A percentile compares a stretch with the other conserved stretches of the same genome.
phyloP scores from a whole-genome alignment of 768 basidiomycete genomes.

The Cantharellus anzutake region DNA sequence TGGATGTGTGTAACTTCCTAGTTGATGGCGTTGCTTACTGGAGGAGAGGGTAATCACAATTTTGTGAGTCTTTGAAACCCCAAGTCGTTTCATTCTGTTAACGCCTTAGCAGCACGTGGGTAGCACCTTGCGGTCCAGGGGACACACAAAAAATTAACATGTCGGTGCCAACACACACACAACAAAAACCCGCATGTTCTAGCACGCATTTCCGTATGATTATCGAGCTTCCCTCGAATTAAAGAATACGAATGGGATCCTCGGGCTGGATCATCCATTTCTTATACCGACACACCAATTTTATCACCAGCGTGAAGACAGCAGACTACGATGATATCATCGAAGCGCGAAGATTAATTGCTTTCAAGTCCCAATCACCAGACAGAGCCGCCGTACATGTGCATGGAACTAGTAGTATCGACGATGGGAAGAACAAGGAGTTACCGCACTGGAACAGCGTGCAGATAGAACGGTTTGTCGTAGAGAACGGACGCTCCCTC shows the following conservation, averaged over 20 bases:
- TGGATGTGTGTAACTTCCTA: not conserved
- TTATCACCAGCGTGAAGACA: not conserved
- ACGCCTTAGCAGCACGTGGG: not conserved
- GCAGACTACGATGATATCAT: not conserved
- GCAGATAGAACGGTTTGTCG: not conserved
- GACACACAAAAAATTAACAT: not conserved
- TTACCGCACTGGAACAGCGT: not conserved
- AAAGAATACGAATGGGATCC: slow-evolving; percentile 2
- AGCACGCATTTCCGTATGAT: slow-evolving; percentile 7
- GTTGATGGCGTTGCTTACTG: slow-evolving; percentile 1
- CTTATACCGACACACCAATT: slow-evolving; percentile 1
- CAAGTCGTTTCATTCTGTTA: too few species aligned
- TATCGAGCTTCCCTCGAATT: not conserved
- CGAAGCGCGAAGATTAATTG: not conserved
- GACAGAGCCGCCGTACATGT: not conserved
- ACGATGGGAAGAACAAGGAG: not conserved
- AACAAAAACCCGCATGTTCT: not conserved
- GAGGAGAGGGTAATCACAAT: slow-evolving; percentile 6
- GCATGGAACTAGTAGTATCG: not conserved
- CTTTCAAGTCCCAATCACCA: not conserved
- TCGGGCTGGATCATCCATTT: slow-evolving; percentile 6
- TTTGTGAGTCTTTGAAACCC: not conserved
- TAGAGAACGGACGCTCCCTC: not conserved
- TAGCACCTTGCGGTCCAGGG: not conserved
- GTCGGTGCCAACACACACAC: not conserved